Conservation (phyloP, 768 basidiomycete genomes). For the Rhizopogon roseolus region DNA sequence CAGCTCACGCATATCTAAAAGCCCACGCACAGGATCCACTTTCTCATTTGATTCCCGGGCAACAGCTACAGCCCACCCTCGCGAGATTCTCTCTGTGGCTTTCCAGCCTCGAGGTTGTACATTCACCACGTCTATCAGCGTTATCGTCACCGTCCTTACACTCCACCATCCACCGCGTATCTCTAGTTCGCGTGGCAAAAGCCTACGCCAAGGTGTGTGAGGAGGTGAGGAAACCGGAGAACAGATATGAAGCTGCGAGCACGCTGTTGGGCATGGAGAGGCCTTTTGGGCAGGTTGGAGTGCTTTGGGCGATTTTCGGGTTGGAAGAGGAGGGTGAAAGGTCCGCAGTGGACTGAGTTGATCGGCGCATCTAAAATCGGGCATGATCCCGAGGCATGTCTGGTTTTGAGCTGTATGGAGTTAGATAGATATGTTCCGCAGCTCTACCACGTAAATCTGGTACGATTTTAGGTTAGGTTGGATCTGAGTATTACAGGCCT, state of each 20-base stretch:
- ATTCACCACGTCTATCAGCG: constrained; percentile 73
- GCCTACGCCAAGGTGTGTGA: constrained; percentile 75
- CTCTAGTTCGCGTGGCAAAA: constrained; percentile 59
- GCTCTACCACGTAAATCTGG: neutral
- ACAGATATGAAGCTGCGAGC: constrained; percentile 87
- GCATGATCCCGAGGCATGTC: neutral
- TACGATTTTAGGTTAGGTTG: neutral
- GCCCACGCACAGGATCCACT: constrained; percentile 53
- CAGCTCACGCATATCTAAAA: neutral
- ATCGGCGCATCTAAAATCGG: neutral
- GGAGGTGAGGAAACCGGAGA: constrained; percentile 68
- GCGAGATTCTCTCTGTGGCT: constrained; percentile 81
- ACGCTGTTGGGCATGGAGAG: constrained; percentile 79
- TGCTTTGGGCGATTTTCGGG: constrained; percentile 77
- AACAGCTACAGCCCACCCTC: constrained; percentile 62
- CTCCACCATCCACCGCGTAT: constrained; percentile 68
- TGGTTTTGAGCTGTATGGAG: neutral
- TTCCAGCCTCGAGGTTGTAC: constrained; percentile 72
- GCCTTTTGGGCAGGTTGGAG: constrained; percentile 74
- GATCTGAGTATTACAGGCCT: neutral
- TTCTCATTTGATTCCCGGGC: constrained; percentile 59
- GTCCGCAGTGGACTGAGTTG: neutral
- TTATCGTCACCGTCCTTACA: constrained; percentile 67
- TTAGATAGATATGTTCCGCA: neutral
- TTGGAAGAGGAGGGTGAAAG: constrained; percentile 40